A percentile compares a stretch with the other conserved stretches of the same genome.
Evolutionary conservation across 345 rosid species (phyloP).

Genomic region (Dipteronia dyeriana): DNA sequence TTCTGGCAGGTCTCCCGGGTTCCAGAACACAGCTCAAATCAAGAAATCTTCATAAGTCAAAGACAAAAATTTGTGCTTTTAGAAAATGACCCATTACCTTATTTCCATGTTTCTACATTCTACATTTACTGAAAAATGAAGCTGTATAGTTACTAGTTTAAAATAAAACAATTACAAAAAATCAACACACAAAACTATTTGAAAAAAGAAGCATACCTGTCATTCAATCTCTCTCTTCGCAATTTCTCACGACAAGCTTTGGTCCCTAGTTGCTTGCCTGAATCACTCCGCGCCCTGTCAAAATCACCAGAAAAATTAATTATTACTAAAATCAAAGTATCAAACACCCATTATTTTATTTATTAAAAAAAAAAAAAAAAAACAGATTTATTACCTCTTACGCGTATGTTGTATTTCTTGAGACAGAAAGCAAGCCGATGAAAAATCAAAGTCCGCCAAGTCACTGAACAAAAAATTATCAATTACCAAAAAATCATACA

Average conservation of each 20-base stretch:
- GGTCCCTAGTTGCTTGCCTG: conserved; percentile 40
- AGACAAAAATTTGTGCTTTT: neutral
- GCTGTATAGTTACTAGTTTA: neutral
- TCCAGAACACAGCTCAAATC: conserved; percentile 81
- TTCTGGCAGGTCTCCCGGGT: conserved; percentile 76
- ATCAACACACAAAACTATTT: neutral
- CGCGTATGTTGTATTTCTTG: conserved; percentile 39
- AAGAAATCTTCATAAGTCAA: conserved; percentile 53
- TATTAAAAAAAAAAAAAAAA: too few species aligned
- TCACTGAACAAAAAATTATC: neutral
- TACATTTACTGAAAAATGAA: too few species aligned
- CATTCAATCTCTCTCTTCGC: conserved; percentile 86
- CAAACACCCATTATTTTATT: too few species aligned
- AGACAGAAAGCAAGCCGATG: conserved; percentile 34
- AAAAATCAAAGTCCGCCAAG: conserved; percentile 27
- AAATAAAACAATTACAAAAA: neutral
- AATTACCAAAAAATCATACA: neutral
- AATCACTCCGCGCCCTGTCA: conserved; percentile 30
- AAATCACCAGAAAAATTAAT: neutral
- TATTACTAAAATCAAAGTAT: neutral
- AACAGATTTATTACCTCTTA: conserved; percentile 43
- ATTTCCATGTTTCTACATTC: neutral
- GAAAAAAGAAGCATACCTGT: conserved; percentile 43
- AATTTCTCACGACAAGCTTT: conserved; percentile 91
- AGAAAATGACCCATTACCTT: neutral